These are phyloP conservation scores for Hypoxylon sp. DNA, from an alignment of 2,329 filamentous ascomycete genomes.

Conservation along the genomic window DNA sequence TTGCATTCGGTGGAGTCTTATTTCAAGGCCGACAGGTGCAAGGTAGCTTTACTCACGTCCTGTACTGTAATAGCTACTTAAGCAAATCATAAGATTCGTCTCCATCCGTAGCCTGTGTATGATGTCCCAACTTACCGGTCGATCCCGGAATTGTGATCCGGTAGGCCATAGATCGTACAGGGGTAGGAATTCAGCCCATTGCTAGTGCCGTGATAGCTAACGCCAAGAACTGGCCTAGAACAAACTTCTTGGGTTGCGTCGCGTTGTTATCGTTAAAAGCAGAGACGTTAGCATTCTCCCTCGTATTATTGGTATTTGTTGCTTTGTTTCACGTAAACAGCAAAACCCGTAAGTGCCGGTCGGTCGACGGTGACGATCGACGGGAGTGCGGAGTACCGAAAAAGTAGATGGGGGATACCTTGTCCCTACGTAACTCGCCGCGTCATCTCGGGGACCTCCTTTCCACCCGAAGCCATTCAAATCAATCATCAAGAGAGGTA, in stretches of 20 bases:
- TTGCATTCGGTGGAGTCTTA: constrained; percentile 15
- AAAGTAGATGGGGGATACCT: constrained; percentile 23
- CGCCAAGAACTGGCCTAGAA: too few relatives aligned
- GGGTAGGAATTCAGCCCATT: constrained; percentile 14
- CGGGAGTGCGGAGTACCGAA: constrained; percentile 25
- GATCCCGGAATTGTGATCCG: constrained; percentile 11
- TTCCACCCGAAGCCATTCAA: constrained; percentile 3
- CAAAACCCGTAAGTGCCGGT: constrained; percentile 16
- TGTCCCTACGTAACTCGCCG: constrained; percentile 13
- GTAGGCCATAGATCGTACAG: constrained; percentile 14
- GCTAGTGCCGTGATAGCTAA: constrained; percentile 24
- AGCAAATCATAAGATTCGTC: constrained; percentile 15
- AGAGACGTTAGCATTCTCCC: background rate
- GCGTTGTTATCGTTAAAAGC: constrained; percentile 1
- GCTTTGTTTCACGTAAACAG: background rate
- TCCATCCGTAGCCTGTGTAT: background rate
- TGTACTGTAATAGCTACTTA: constrained; percentile 9
- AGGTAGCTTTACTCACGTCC: constrained; percentile 8
- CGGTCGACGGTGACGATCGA: constrained; percentile 18
- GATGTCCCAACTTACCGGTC: background rate
- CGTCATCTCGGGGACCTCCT: constrained; percentile 10
- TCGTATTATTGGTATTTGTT: too few relatives aligned
- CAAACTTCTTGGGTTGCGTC: constrained; percentile 2
- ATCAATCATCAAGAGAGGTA: background rate
- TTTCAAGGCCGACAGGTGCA: constrained; percentile 19